phyloP scores from a whole-genome alignment of 176 grass and related monocot genomes.

The Cocos nucifera region DNA sequence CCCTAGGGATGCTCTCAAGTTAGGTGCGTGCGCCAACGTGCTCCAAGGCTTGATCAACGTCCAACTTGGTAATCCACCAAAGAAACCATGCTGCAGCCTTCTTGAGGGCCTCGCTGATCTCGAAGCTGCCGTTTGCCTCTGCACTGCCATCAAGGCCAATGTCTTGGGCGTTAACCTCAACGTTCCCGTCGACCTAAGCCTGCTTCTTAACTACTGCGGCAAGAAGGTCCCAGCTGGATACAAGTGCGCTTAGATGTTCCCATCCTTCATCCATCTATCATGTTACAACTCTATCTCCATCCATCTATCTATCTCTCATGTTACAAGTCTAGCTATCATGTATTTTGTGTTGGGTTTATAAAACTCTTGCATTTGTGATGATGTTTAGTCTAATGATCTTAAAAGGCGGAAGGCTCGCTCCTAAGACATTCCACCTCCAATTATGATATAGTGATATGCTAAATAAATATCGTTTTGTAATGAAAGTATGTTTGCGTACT shows the following conservation, averaged over 20 bases:
- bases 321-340: no score
- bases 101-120: conserved; percentile 32
- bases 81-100: conserved; percentile 42
- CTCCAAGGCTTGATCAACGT: conserved; percentile 28
- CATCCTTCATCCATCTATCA: no score
- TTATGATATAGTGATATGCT: no score
- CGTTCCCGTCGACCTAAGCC: conserved; percentile 31
- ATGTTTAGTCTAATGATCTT: no score
- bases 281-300: no score
- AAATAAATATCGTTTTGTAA: no score
- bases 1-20: conserved; percentile 42
- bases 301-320: no score
- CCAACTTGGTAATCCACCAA: conserved; percentile 18
- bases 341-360: no score
- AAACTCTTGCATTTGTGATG: no score
- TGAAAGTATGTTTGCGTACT: no score
- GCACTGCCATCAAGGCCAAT: conserved; percentile 46
- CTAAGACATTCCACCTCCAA: no score
- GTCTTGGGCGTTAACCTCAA: conserved; percentile 41
- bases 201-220: conserved; percentile 56
- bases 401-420: no score
- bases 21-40: conserved; percentile 39
- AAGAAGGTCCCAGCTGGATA: conserved; percentile 55
- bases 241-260: conserved; percentile 27
- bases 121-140: conserved; percentile 54